Evolutionary conservation across 1,284 basidiomycete genomes (phyloP).

Genomic region (Afroboletus lepidellus): DNA sequence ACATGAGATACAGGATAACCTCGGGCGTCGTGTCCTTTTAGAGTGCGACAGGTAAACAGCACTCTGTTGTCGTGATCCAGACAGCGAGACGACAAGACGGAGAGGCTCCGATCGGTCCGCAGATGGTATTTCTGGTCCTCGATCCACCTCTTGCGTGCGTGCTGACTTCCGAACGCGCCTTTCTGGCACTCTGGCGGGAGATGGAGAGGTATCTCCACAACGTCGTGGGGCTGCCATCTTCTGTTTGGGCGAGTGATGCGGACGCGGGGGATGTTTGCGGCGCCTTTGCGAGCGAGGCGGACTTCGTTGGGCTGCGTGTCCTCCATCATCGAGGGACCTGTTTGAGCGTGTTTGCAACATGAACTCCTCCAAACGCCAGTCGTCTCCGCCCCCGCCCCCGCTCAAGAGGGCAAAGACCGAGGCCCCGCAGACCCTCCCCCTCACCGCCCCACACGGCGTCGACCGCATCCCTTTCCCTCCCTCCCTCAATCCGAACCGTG

Average conservation of each 20-base stretch:
- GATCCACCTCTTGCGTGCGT: constrained; percentile 16
- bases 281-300: constrained; percentile 38
- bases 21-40: constrained; percentile 4
- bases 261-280: constrained; percentile 33
- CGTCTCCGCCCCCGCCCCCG: constrained; percentile 2
- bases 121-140: constrained; percentile 10
- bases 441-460: constrained; percentile 25
- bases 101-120: constrained; percentile 7
- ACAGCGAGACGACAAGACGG: constrained; percentile 10
- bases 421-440: constrained; percentile 21
- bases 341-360: constrained; percentile 30
- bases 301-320: constrained; percentile 46
- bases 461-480: constrained; percentile 27
- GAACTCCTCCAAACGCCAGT: constrained; percentile 16
- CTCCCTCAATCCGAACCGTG: constrained; percentile 6
- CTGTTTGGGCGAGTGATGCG: constrained; percentile 2
- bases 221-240: constrained; percentile 1
- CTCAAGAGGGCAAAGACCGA: constrained; percentile 28
- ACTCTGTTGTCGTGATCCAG: constrained; percentile 5
- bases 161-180: constrained; percentile 9
- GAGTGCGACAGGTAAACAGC: constrained; percentile 11
- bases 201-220: constrained; percentile 4
- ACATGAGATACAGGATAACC: constrained; percentile 7
- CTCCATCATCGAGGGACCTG: constrained; percentile 26
- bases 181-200: constrained; percentile 23